phyloP scores from a whole-genome alignment of 2,329 filamentous ascomycete species.

The Hypoxylon sp. region DNA sequence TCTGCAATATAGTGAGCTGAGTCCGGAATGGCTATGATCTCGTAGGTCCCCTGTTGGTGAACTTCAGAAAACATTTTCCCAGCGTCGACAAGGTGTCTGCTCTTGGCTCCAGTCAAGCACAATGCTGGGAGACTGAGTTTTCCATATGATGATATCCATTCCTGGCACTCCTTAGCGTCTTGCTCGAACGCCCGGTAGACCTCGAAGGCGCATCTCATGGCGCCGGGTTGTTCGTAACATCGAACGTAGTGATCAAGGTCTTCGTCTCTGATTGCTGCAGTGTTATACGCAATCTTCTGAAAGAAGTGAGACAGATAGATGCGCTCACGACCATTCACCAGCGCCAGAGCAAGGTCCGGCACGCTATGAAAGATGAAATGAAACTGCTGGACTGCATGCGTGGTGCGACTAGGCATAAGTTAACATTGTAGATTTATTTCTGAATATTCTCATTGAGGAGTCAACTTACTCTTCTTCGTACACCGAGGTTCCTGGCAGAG shows the following conservation, averaged over 20 bases:
- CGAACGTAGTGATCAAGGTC: conserved; percentile 59
- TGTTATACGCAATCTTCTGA: conserved; percentile 57
- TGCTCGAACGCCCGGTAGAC: conserved; percentile 55
- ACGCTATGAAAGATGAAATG: conserved; percentile 61
- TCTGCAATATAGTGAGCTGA: conserved; percentile 57
- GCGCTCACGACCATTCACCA: conserved; percentile 58
- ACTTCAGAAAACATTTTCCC: conserved; percentile 53
- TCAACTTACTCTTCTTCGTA: conserved; percentile 46
- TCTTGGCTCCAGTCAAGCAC: conserved; percentile 52
- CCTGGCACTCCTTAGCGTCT: conserved; percentile 53
- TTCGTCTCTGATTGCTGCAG: conserved; percentile 53
- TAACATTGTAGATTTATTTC: not conserved
- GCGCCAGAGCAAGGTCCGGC: conserved; percentile 57
- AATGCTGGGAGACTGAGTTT: conserved; percentile 53
- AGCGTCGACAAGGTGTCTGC: conserved; percentile 48
- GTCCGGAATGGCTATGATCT: conserved; percentile 48
- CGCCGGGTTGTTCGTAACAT: conserved; percentile 55
- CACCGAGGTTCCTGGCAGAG: conserved; percentile 56
- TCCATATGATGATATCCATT: conserved; percentile 51
- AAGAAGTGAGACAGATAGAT: conserved; percentile 61
- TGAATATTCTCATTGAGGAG: not conserved
- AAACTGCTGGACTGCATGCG: conserved; percentile 34
- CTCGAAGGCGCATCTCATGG: conserved; percentile 54
- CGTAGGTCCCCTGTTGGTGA: conserved; percentile 50
- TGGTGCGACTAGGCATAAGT: conserved; percentile 38